Evolutionary conservation across 1,284 basidiomycete genomes (phyloP), one percentile per base, ranked within the genome.

Genomic region (Heterobasidion occidentale): DNA sequence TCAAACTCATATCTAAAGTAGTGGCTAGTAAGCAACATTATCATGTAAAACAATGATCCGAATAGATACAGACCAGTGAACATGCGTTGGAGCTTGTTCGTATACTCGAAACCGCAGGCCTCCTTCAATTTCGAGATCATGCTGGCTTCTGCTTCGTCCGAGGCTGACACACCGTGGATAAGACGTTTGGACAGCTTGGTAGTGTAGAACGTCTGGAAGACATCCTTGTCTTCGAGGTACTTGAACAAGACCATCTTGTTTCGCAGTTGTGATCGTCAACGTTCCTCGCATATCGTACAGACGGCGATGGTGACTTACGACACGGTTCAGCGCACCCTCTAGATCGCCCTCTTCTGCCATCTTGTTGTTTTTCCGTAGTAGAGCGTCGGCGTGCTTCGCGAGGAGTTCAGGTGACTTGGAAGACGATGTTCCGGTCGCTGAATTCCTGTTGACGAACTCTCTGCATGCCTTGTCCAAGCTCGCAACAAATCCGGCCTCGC

Each of bases 91-190:
- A 99, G 82, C 73, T 98, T 98, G 79, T 90, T 93, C 51, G 97
- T 98, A 74, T 98, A 99, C 68, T 99, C 97, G 79, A 96, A 98
- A 61, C 97, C 97, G 64, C 93, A 98, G 9, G 92, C 90, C 70
- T 98, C 97, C 80, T 99, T 99, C 64, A 99, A 75, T 74, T 98
- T 97, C 55, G 94, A 91, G 64, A 99, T 99, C 97, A 99, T 99
- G 72, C 90, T 94, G 34, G 92, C 90, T 70, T 99, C 97, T 27
- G 88, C 90, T 74, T 99, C 97, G 66, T 98, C 96, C 3, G 95
- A 98, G 6, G 94, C 94, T 19, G 94, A 98, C 19, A 91, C 84
- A 38, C 86, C 87, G 64, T 94, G 89, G 62, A 99, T 95, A 38
- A 99, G 84, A 63, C 97, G 93, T 68, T 92, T 92, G 49, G 94